Conservation (phyloP, 495 filamentous ascomycete genomes). For the Haplographium delicatum region DNA sequence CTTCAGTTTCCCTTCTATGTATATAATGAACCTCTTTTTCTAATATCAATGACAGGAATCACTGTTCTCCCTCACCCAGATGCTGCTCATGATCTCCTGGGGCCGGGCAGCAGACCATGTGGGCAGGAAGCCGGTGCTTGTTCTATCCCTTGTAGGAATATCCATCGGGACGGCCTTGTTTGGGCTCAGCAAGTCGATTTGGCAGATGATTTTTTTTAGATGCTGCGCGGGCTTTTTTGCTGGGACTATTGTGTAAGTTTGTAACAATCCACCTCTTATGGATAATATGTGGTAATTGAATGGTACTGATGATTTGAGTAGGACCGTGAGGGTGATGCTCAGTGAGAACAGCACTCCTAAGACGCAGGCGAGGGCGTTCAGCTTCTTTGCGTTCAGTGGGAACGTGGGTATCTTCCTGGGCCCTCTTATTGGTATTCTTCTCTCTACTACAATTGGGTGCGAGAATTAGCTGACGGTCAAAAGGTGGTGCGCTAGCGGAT, state of each 20-base stretch:
- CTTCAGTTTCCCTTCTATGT: background rate
- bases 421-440: conserved; percentile 47
- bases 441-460: background rate
- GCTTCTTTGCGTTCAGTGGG: conserved; percentile 63
- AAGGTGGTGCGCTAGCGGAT: conserved; percentile 52
- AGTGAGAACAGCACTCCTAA: conserved; percentile 59
- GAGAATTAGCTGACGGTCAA: conserved; percentile 8
- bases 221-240: conserved; percentile 64
- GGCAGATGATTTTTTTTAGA: conserved; percentile 62
- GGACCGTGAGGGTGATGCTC: conserved; percentile 64
- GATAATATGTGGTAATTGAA: background rate
- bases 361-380: conserved; percentile 65
- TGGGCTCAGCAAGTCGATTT: conserved; percentile 52
- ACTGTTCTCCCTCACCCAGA: conserved; percentile 64
- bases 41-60: conserved; percentile 42
- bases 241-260: conserved; percentile 50
- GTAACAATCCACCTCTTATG: too few species aligned
- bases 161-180: conserved; percentile 53
- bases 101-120: conserved; percentile 58
- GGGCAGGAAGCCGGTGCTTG: conserved; percentile 63
- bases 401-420: conserved; percentile 68
- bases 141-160: conserved; percentile 55
- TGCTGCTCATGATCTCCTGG: conserved; percentile 40
- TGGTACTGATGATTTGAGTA: conserved; percentile 2
- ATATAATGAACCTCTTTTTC: too few species aligned